Percentiles rank a stretch among this genome's conserved stretches.
Conservation (phyloP, 495 filamentous ascomycete genomes). For the Xylaria castorea region DNA sequence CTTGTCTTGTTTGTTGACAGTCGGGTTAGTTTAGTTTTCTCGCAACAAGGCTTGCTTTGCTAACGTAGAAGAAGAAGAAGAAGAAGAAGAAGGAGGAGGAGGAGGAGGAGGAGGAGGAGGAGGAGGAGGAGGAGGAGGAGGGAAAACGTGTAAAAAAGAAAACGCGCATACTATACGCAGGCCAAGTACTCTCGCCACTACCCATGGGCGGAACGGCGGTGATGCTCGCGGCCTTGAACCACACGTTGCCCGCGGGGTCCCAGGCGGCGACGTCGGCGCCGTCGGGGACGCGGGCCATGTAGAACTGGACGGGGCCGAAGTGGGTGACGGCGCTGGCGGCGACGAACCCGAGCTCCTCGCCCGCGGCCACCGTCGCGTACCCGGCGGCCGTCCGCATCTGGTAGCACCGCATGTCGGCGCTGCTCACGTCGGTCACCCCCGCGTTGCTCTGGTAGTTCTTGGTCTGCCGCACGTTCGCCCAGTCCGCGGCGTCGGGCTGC, state of each 20-base stretch:
- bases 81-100: neutral
- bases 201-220: slow-evolving; percentile 38
- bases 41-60: no score
- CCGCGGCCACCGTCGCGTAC: slow-evolving; percentile 45
- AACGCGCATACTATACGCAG: slow-evolving; percentile 44
- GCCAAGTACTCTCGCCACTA: slow-evolving; percentile 45
- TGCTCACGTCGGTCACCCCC: slow-evolving; percentile 40
- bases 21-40: no score
- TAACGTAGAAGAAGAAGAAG: neutral
- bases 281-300: slow-evolving; percentile 54
- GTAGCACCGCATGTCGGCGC: slow-evolving; percentile 53
- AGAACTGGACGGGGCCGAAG: slow-evolving; percentile 55
- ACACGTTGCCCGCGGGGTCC: slow-evolving; percentile 55
- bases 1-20: no score
- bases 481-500: slow-evolving; percentile 43
- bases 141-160: neutral
- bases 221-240: slow-evolving; percentile 56
- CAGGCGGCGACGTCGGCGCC: slow-evolving; percentile 48
- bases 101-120: no score
- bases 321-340: slow-evolving; percentile 36
- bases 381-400: slow-evolving; percentile 41
- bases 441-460: slow-evolving; percentile 54
- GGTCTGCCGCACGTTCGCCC: slow-evolving; percentile 53
- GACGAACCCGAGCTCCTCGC: slow-evolving; percentile 50
- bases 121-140: no score